Conservation (phyloP, 2,329 filamentous ascomycete species). For the Fusarium caatingaense region DNA sequence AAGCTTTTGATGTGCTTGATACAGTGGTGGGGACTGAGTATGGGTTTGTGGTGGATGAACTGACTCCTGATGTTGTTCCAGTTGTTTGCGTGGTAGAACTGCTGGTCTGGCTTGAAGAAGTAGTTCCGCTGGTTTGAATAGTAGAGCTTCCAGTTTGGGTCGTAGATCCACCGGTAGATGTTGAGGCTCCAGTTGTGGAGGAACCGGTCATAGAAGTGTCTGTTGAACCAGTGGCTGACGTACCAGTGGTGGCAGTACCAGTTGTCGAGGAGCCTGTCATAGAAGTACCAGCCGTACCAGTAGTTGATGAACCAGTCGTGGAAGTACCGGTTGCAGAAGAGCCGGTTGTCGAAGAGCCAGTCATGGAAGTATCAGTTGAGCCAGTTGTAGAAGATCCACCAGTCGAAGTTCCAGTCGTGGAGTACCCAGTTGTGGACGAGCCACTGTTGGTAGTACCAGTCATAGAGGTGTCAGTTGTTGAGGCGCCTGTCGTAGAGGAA, state of each 20-base stretch:
- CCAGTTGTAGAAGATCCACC: background rate
- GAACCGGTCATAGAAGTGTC: background rate
- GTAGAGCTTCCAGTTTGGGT: background rate
- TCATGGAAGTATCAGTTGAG: background rate
- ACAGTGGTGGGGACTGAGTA: background rate
- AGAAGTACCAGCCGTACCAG: background rate
- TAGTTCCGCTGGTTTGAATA: background rate
- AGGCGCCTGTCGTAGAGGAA: background rate
- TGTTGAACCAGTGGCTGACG: background rate
- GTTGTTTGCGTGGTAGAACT: background rate
- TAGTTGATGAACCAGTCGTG: background rate
- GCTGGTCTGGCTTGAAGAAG: background rate
- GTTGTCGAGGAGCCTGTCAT: background rate
- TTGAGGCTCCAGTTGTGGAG: background rate
- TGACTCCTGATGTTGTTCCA: background rate
- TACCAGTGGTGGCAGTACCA: background rate
- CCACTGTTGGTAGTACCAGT: background rate
- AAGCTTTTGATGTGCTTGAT: background rate
- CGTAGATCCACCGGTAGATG: background rate
- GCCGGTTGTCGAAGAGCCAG: background rate
- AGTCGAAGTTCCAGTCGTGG: background rate
- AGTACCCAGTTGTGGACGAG: background rate
- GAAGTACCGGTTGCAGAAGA: background rate
- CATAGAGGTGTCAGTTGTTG: background rate
- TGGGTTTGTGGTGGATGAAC: background rate